Base-by-base conservation (phyloP, 257 asterid genomes). In the Handroanthus guayacan region DNA sequence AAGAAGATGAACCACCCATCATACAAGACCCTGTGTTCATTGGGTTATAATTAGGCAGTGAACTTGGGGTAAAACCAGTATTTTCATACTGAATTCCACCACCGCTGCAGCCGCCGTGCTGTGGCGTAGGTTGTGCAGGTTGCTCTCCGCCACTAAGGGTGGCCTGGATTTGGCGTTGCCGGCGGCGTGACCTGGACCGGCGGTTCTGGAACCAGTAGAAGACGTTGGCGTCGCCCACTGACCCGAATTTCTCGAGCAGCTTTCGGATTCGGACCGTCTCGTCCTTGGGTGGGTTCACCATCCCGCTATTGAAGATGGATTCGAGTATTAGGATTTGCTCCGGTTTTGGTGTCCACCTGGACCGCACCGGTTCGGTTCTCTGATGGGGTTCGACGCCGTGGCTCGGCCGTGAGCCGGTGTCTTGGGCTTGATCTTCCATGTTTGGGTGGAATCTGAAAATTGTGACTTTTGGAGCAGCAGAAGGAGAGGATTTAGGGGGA, bases 171-270 rank as follows among this genome's bases (percentile, higher is more conserved):
- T 87, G 91, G 1, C 95, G 82, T 75, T 87, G 97, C 56, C 92
- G 84, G 63, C 97, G 92, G 38, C 96, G 86, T 5, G 91, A 88
- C 85, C 96, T 76, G 1, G 97, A 92, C 17, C 97, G 91, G 18
- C 97, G 97, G 75, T 92, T 92, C 81, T 92, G 96, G 83, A 92
- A 92, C 97, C 97, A 92, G 83, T 92, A 92, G 86, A 92, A 92
- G 71, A 92, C 90, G 78, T 92, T 92, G 66, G 95, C 89, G 37
- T 92, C 96, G 12, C 89, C 97, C 1, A 92, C 96, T 0, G 96
- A 14, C 3, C 97, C 97, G 76, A 84, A 92, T 56, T 86, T 86
- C 80, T 92, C 92, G 2, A 92, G 93, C 4, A 90, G 84, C 75
- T 88, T 84, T 2, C 95, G 76, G 57, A 92, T 90, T 43, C 88